These are phyloP conservation scores for Aspergillus pseudoterreus DNA, from an alignment of 2,329 filamentous ascomycete genomes.

Conservation along the genomic window DNA sequence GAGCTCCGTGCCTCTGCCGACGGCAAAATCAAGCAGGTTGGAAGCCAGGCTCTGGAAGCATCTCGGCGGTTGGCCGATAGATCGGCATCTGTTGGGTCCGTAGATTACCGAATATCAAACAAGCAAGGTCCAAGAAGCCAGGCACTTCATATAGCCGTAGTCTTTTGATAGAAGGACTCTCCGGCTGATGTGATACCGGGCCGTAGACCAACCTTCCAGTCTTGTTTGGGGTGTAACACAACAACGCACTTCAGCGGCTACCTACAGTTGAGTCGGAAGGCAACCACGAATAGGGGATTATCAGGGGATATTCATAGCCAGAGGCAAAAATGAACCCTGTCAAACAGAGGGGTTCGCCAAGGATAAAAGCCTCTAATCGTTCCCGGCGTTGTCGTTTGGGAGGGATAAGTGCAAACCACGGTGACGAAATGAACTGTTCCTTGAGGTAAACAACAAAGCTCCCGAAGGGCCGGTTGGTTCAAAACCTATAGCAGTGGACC, in stretches of 20 bases:
- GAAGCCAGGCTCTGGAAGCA: too few species aligned
- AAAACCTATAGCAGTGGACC: neutral
- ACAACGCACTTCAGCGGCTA: conserved; percentile 22
- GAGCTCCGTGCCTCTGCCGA: too few species aligned
- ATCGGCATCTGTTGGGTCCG: neutral
- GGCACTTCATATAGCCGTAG: neutral
- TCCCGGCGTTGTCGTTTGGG: neutral
- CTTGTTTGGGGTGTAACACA: conserved; percentile 14
- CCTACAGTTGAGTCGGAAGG: conserved; percentile 17
- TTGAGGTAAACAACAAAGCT: neutral
- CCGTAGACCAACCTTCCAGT: neutral
- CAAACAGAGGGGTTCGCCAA: neutral
- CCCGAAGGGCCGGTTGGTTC: neutral
- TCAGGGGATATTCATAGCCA: conserved; percentile 5
- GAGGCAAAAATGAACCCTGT: neutral
- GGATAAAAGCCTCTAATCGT: neutral
- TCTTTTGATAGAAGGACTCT: neutral
- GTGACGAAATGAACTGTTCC: neutral
- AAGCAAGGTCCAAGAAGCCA: neutral
- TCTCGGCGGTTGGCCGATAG: neutral
- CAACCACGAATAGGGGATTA: conserved; percentile 18
- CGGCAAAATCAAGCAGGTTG: too few species aligned
- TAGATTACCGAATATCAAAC: neutral
- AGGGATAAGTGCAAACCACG: neutral
- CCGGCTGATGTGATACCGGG: neutral